Conservation (phyloP, 768 basidiomycete genomes). For the Lentinula aciculospora region DNA sequence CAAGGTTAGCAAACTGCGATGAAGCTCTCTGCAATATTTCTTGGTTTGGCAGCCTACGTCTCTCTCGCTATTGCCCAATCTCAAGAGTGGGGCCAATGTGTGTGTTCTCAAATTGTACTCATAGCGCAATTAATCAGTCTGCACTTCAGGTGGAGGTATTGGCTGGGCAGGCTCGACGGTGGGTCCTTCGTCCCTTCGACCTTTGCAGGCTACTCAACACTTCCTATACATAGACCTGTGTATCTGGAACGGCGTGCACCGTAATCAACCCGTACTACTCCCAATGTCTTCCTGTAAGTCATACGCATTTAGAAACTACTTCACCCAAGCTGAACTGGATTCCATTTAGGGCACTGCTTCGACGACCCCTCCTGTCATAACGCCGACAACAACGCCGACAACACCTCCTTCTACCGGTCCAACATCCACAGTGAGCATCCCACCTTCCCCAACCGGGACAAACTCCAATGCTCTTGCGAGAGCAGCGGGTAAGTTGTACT, state of each 20-base stretch:
- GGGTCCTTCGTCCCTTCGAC: neutral
- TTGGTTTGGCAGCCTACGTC: neutral
- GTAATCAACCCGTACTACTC: conserved; percentile 11
- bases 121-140: neutral
- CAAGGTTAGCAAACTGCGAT: neutral
- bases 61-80: conserved; percentile 6
- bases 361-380: neutral
- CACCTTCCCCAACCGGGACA: conserved; percentile 17
- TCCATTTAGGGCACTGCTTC: neutral
- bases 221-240: conserved; percentile 12
- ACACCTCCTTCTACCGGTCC: conserved; percentile 8
- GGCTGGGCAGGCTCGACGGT: conserved; percentile 15
- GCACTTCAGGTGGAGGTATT: conserved; percentile 10
- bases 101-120: neutral
- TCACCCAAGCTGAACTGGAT: neutral
- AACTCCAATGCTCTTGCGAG: conserved; percentile 30
- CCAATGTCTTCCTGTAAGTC: conserved; percentile 8
- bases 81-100: conserved; percentile 10
- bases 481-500: conserved; percentile 38
- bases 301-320: too few relatives aligned
- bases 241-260: conserved; percentile 13
- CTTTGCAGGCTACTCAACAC: neutral
- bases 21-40: neutral
- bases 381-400: conserved; percentile 7
- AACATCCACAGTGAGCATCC: conserved; percentile 1